Evolutionary conservation across 1,139 yeast species (phyloP).

Genomic region (Kurtzmaniella quercitrusa): DNA sequence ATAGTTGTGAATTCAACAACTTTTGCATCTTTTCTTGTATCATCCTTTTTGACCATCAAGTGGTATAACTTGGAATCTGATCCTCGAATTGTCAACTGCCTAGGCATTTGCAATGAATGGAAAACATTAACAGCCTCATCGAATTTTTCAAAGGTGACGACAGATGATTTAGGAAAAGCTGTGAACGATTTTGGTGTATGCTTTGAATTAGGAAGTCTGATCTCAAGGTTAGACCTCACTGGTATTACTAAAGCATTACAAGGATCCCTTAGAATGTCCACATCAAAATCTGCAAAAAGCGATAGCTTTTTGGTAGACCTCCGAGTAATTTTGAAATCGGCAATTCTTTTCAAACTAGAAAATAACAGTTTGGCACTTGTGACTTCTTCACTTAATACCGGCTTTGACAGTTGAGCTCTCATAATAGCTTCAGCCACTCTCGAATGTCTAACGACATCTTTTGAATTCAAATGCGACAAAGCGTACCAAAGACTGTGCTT

Average conservation of each 20-base stretch:
- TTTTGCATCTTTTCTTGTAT: slow-evolving; percentile 91
- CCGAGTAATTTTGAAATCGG: slow-evolving; percentile 31
- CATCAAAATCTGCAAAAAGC: slow-evolving; percentile 45
- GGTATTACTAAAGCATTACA: slow-evolving; percentile 74
- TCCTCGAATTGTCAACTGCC: slow-evolving; percentile 72
- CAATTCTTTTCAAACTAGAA: slow-evolving; percentile 31
- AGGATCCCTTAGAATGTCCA: slow-evolving; percentile 49
- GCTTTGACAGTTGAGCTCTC: slow-evolving; percentile 12
- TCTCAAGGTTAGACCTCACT: slow-evolving; percentile 67
- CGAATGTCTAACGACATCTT: slow-evolving; percentile 51
- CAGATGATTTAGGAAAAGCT: slow-evolving; percentile 53
- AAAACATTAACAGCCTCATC: slow-evolving; percentile 65
- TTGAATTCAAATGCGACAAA: slow-evolving; percentile 68
- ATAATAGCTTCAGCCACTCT: slow-evolving; percentile 38
- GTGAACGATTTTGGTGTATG: slow-evolving; percentile 38
- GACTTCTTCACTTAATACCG: slow-evolving; percentile 13
- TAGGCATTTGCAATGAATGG: slow-evolving; percentile 82
- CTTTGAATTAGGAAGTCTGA: slow-evolving; percentile 52
- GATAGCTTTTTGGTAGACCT: slow-evolving; percentile 29
- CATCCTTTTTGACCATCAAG: slow-evolving; percentile 85
- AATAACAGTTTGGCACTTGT: slow-evolving; percentile 32
- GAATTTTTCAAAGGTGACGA: slow-evolving; percentile 52
- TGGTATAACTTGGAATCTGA: slow-evolving; percentile 70
- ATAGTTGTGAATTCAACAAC: slow-evolving; percentile 89
- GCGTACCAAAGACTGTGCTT: slow-evolving; percentile 83